Evolutionary conservation across 768 basidiomycete genomes (phyloP), one percentile per base, ranked within the genome.

Genomic region (Rhodosporidiobolus odoratus): DNA sequence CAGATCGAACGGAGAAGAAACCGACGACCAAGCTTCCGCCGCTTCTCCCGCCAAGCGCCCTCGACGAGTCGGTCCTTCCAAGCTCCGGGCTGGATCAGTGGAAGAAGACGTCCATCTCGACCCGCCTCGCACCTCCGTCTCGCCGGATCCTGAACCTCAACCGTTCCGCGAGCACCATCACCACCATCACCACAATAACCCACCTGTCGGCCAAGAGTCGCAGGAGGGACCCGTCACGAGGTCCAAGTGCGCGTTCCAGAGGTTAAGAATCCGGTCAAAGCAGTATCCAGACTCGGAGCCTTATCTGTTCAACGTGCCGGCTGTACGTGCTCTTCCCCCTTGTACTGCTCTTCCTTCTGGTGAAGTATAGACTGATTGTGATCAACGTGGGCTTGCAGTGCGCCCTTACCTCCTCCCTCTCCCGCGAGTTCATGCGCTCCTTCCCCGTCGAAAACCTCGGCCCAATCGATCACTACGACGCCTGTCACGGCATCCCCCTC

Each of bases 291-390:
- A 45, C 21, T 23, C 43, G 9, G 19, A 23, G 10, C 59, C 62
- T 17, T 65, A 65, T 58, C 30, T 61, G 41, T 62, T 70, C 45
- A 54, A 57, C 53, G 38, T 70, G 2, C 69, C 69, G 10, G 50
- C 64, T 3, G 67, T 63, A 41, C 47, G 67, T 38, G 21, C 43
- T 30, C 52, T 27, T 53, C 52, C 32, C 21, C 32, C 30, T 32
- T 30, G 23, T 27, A 27, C 38, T 7, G 32, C 30, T 32, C 15
- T 30, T 38, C 27, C 23, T 43, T 40, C 25, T n/a, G n/a, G n/a
- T n/a, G n/a, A n/a, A n/a, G n/a, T n/a, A n/a, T n/a, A n/a, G n/a
- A n/a, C n/a, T n/a, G n/a, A n/a, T n/a, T n/a, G n/a, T n/a, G n/a
- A n/a, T n/a, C n/a, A n/a, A n/a, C n/a, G n/a, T n/a, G n/a, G n/a